A percentile compares a stretch with the other conserved stretches of the same genome.
Evolutionary conservation across 306 rosid genomes (phyloP).

Genomic region (Rosa lucieae): DNA sequence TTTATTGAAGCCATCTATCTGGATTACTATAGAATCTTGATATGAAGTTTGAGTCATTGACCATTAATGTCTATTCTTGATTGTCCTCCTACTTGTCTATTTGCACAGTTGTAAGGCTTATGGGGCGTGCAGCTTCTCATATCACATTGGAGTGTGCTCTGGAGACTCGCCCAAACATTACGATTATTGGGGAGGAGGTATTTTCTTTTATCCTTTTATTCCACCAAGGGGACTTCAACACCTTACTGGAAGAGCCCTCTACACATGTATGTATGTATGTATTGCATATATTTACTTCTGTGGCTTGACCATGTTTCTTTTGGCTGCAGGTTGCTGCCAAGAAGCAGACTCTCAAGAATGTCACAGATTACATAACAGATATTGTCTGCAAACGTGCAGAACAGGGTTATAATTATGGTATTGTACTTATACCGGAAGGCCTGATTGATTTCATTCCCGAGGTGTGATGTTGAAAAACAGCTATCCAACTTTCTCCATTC

Average conservation of each 20-base stretch:
- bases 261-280: neutral
- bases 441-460: slow-evolving; percentile 94
- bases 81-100: slow-evolving; percentile 2
- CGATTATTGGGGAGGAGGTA: slow-evolving; percentile 94
- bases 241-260: neutral
- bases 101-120: slow-evolving; percentile 83
- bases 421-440: slow-evolving; percentile 89
- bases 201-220: neutral
- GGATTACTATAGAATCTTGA: neutral
- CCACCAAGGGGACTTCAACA: neutral
- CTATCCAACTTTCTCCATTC: too few species aligned
- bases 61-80: neutral
- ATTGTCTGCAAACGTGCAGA: slow-evolving; percentile 68
- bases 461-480: slow-evolving; percentile 40
- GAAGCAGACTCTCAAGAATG: slow-evolving; percentile 80
- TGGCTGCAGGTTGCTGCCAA: slow-evolving; percentile 75
- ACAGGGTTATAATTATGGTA: slow-evolving; percentile 70
- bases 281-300: neutral
- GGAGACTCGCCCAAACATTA: slow-evolving; percentile 82
- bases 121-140: slow-evolving; percentile 99
- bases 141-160: slow-evolving; percentile 90
- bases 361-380: slow-evolving; percentile 75
- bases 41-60: neutral
- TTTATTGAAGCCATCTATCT: neutral
- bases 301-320: slow-evolving; percentile 25